Evolutionary conservation across 1,139 yeast species (phyloP), one percentile per base, ranked within the genome.

Genomic region (Pneumocystis oryctolagi): DNA sequence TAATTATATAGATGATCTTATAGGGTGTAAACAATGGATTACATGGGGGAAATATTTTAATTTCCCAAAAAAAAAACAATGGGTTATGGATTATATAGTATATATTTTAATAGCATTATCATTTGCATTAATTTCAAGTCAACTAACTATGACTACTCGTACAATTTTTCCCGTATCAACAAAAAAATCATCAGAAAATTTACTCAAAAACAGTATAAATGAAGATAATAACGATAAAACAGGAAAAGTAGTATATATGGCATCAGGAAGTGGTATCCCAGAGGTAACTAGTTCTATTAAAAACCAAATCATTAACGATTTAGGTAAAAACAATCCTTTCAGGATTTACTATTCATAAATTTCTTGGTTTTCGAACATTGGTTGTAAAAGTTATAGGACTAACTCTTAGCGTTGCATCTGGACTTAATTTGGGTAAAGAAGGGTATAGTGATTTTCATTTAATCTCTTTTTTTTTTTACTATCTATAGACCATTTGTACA

Each of bases 341-440:
- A 1, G 84, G 84, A 1, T 81, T 81, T 68, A 80, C 80, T 60
- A 80, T 81, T 28, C 74, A 85, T 64, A 73, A 79, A 60, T 83
- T 80, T 67, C 72, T 83, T 60, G 86, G 87, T 3, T 74, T 82
- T 2, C 78, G 79, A 67, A 81, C 87, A 0, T 74, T 83, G 20
- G 61, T 82, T 37, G 75, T 80, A 63, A 83, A 83, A 70, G 76
- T 84, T 0, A 67, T 76, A 3, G 82, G 83, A 0, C 72, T 83
- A 55, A 75, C 82, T 1, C 75, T 83, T 53, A 83, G 86, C 1
- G 82, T 84, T 63, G 85, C 87, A 0, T 82, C 87, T 0, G 88
- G 88, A 0, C 74, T 84, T 75, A 75, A 83, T 18, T 74, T 84
- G 25, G 89, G 89, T 0, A 84, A 84, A 72, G 89, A 84, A 68